Percentiles rank a stretch among this genome's conserved stretches.
phyloP scores from a whole-genome alignment of 768 basidiomycete species.

The Galerina sulciceps region DNA sequence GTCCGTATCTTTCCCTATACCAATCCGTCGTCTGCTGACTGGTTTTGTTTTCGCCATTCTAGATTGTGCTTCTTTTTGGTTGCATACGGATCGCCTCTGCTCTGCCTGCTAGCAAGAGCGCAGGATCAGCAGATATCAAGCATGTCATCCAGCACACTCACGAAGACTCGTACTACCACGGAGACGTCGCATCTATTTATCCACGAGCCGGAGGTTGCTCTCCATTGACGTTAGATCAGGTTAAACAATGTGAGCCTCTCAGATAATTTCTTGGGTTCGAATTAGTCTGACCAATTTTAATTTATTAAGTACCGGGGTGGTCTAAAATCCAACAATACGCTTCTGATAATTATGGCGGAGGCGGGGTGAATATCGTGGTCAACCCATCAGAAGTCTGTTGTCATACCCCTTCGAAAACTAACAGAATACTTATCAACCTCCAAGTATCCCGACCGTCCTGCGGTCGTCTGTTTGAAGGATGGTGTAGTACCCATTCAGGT shows the following conservation, averaged over 20 bases:
- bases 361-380: constrained; percentile 1
- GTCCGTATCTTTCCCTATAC: not conserved
- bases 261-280: not conserved
- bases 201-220: not conserved
- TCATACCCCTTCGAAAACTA: not conserved
- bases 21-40: not conserved
- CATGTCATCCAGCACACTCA: constrained; percentile 2
- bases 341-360: not conserved
- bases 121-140: constrained; percentile 1
- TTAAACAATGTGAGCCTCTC: not conserved
- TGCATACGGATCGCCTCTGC: constrained; percentile 2
- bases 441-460: constrained; percentile 3
- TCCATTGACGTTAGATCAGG: not conserved
- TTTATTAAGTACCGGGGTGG: constrained; percentile 2
- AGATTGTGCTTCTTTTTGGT: not conserved
- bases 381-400: not conserved
- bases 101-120: not conserved
- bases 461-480: not conserved
- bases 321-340: constrained; percentile 7
- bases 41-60: not conserved
- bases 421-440: not conserved
- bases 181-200: not conserved
- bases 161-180: not conserved
- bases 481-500: not conserved
- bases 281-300: not conserved